A percentile compares a stretch with the other conserved stretches of the same genome.
Conservation (phyloP, 345 rosid species). For the Cochlearia excelsa region DNA sequence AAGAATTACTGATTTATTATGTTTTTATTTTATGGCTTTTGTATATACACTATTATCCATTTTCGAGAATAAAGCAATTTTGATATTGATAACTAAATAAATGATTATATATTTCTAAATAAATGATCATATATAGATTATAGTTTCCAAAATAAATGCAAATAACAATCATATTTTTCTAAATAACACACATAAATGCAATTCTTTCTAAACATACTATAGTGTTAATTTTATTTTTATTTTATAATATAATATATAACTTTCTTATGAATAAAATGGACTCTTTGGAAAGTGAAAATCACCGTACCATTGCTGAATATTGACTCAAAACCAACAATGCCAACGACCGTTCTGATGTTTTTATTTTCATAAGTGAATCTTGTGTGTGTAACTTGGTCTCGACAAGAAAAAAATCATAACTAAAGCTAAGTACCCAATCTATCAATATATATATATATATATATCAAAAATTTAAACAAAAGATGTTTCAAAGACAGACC, state of each 20-base stretch:
- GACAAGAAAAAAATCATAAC: slow-evolving; percentile 25
- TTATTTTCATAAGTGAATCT: slow-evolving; percentile 12
- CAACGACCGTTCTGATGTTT: slow-evolving; percentile 27
- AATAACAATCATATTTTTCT: no score
- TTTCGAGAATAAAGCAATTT: slow-evolving; percentile 29
- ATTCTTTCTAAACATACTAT: no score
- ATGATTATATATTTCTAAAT: no score
- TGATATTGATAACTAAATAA: slow-evolving; percentile 14
- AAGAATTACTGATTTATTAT: slow-evolving; percentile 16
- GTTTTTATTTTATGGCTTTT: slow-evolving; percentile 18
- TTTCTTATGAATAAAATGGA: not conserved
- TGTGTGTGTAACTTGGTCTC: slow-evolving; percentile 17
- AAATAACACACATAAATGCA: no score
- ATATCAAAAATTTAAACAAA: slow-evolving; percentile 23
- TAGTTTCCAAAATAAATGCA: no score
- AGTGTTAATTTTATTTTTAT: no score
- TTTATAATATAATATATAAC: no score
- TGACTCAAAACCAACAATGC: slow-evolving; percentile 32
- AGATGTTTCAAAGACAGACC: slow-evolving; percentile 24
- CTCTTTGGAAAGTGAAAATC: slow-evolving; percentile 14
- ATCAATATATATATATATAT: slow-evolving; percentile 9
- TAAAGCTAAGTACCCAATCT: slow-evolving; percentile 24
- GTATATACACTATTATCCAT: slow-evolving; percentile 32
- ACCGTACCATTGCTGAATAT: slow-evolving; percentile 24
- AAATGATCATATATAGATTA: no score